Evolutionary conservation across 805 yeast species (phyloP).

Genomic region (Yarrowia sp.): DNA sequence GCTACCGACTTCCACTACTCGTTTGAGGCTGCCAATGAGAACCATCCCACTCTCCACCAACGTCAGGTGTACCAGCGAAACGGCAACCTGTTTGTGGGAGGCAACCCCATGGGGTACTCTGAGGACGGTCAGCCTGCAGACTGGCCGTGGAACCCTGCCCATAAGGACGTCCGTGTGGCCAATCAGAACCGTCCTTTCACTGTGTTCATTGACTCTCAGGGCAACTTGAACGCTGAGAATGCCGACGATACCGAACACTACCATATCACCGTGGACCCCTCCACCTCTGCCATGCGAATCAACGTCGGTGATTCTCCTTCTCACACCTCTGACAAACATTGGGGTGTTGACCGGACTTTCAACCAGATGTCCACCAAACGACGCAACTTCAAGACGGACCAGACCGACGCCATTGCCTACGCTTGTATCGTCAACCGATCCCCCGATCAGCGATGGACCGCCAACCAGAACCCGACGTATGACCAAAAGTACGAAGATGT

Average conservation of each 20-base stretch:
- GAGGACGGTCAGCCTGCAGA: slow-evolving; percentile 21
- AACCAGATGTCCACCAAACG: slow-evolving; percentile 10
- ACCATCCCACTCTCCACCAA: slow-evolving; percentile 10
- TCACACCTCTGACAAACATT: slow-evolving; percentile 6
- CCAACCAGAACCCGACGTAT: slow-evolving; percentile 3
- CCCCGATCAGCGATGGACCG: slow-evolving; percentile 2
- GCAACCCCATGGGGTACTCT: slow-evolving; percentile 18
- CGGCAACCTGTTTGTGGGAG: slow-evolving; percentile 11
- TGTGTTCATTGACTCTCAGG: slow-evolving; percentile 5
- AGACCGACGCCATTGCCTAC: slow-evolving; percentile 18
- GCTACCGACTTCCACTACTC: slow-evolving; percentile 7
- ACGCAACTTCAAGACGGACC: slow-evolving; percentile 14
- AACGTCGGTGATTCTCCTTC: slow-evolving; percentile 15
- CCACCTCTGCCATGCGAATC: slow-evolving; percentile 2
- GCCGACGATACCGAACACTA: background rate
- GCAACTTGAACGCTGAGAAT: slow-evolving; percentile 20
- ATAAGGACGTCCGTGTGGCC: slow-evolving; percentile 1
- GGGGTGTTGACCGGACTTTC: slow-evolving; percentile 8
- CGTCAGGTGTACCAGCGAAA: slow-evolving; percentile 16
- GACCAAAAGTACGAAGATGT: slow-evolving; percentile 9
- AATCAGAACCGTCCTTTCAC: slow-evolving; percentile 17
- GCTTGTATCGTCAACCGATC: background rate
- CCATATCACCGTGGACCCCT: slow-evolving; percentile 5
- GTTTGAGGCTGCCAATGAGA: slow-evolving; percentile 8
- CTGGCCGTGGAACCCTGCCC: slow-evolving; percentile 20